phyloP scores from a whole-genome alignment of 1,139 yeast genomes.

The Magnusiomyces ingens region DNA sequence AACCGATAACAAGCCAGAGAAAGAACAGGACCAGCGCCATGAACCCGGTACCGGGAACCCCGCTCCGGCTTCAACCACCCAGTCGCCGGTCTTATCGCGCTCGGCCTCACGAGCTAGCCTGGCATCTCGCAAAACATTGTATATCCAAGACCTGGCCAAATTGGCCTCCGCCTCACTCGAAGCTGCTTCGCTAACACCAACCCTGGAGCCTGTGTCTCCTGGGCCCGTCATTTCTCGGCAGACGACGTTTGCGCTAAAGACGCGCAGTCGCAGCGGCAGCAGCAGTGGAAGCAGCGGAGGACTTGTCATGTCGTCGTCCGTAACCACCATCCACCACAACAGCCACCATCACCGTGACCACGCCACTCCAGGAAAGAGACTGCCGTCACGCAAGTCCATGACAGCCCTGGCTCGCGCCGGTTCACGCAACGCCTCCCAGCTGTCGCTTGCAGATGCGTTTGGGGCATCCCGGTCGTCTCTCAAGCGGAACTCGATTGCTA shows the following conservation, averaged over 20 bases:
- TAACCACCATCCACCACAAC: not conserved
- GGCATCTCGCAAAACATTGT: not conserved
- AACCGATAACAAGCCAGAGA: too few relatives aligned
- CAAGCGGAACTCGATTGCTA: not conserved
- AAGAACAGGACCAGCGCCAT: too few relatives aligned
- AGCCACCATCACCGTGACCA: not conserved
- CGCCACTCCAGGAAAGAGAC: slow-evolving; percentile 3
- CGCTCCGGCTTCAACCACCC: too few relatives aligned
- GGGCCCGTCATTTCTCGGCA: not conserved
- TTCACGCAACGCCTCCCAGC: not conserved
- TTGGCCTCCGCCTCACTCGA: not conserved
- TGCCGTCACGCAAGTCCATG: slow-evolving; percentile 5
- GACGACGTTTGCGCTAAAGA: not conserved
- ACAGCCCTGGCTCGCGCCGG: not conserved
- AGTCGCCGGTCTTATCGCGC: too few relatives aligned
- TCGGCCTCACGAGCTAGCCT: too few relatives aligned
- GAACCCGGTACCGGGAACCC: too few relatives aligned
- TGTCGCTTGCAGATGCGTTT: not conserved
- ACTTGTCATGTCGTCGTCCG: not conserved
- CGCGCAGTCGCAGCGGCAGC: not conserved
- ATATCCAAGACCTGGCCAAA: not conserved
- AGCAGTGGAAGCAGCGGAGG: not conserved
- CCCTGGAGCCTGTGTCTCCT: not conserved
- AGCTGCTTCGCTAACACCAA: not conserved
- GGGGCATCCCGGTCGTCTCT: not conserved